Evolutionary conservation across 169 alveolate genomes (phyloP).

Genomic region (Plasmodium vivax): DNA sequence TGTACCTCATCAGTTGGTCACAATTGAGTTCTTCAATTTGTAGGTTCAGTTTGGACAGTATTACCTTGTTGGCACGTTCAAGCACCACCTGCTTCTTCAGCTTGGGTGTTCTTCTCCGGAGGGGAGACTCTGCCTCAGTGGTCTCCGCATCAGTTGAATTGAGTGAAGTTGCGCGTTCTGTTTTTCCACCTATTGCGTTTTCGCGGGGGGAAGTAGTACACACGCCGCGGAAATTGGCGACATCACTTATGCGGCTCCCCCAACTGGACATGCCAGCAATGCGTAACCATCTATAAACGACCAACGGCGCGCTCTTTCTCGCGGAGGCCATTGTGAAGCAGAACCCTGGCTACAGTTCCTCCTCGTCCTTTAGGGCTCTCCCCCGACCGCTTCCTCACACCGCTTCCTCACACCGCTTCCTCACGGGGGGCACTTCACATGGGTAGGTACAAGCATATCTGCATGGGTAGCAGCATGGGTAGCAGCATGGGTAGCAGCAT

Average conservation of each 20-base stretch:
- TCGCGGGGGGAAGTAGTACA: background rate
- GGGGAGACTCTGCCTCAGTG: background rate
- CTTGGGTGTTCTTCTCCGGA: background rate
- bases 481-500: background rate
- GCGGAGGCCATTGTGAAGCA: background rate
- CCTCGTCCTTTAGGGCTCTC: background rate
- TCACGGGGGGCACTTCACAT: background rate
- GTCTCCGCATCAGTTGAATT: background rate
- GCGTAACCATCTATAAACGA: background rate
- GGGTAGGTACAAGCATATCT: background rate
- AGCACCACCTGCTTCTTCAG: background rate
- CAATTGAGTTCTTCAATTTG: constrained; percentile 48
- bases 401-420: no score
- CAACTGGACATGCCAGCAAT: background rate
- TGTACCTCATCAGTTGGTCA: constrained; percentile 27
- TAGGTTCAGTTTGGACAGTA: constrained; percentile 11
- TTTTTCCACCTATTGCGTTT: background rate
- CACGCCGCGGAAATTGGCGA: background rate
- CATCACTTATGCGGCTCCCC: background rate
- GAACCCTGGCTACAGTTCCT: background rate
- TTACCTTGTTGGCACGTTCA: constrained; percentile 5
- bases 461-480: background rate
- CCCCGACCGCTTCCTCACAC: background rate
- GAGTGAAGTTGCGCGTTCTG: background rate
- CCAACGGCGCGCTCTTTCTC: background rate